Conservation (phyloP, 805 yeast species). For the Brettanomyces sp. region DNA sequence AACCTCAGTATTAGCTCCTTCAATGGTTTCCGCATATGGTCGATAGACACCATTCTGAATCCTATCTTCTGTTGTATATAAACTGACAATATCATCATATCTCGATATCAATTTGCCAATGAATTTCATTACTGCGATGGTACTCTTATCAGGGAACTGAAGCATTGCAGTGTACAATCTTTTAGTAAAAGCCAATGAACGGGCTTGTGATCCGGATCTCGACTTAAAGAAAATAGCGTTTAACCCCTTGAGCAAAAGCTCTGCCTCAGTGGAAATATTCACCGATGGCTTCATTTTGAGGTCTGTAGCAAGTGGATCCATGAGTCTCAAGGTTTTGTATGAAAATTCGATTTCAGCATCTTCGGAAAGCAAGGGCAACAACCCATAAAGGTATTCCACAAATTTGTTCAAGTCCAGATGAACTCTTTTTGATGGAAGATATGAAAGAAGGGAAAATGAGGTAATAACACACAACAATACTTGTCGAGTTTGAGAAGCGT, state of each 20-base stretch:
- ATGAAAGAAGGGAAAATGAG: slow-evolving; percentile 76
- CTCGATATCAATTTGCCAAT: slow-evolving; percentile 65
- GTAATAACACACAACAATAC: slow-evolving; percentile 77
- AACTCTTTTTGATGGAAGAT: slow-evolving; percentile 62
- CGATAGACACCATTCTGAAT: slow-evolving; percentile 72
- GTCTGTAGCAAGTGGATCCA: slow-evolving; percentile 56
- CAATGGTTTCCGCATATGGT: slow-evolving; percentile 55
- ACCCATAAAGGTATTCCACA: slow-evolving; percentile 61
- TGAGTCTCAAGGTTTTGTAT: slow-evolving; percentile 67
- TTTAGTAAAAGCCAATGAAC: slow-evolving; percentile 79
- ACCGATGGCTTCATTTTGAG: slow-evolving; percentile 51
- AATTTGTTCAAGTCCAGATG: slow-evolving; percentile 77
- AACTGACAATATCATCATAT: slow-evolving; percentile 62
- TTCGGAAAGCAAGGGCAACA: slow-evolving; percentile 58
- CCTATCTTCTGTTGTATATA: slow-evolving; percentile 83
- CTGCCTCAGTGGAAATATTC: slow-evolving; percentile 83
- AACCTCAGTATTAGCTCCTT: slow-evolving; percentile 75
- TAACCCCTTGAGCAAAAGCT: slow-evolving; percentile 64
- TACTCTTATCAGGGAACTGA: slow-evolving; percentile 82
- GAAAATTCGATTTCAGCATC: slow-evolving; percentile 84
- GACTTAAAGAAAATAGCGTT: slow-evolving; percentile 77
- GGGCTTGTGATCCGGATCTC: slow-evolving; percentile 51
- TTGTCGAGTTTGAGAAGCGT: slow-evolving; percentile 52
- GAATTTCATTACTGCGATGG: slow-evolving; percentile 69
- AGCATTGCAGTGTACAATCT: slow-evolving; percentile 57